Conservation (phyloP, 2,329 filamentous ascomycete genomes). For the Pseudocercospora pini-densiflorae region DNA sequence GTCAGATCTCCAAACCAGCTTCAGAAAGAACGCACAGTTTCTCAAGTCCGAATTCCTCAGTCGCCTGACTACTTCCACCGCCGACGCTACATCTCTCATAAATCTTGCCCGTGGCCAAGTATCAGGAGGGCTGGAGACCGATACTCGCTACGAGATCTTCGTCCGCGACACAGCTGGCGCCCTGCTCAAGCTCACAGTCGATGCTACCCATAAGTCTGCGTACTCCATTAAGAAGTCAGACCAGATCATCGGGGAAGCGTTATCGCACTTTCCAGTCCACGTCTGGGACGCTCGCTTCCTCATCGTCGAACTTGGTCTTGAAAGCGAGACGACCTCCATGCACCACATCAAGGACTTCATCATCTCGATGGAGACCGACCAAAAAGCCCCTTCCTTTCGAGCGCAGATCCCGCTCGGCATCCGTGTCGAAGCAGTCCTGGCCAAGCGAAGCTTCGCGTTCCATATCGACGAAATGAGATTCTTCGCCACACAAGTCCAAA, state of each 20-base stretch:
- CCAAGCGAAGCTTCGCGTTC: slow-evolving; percentile 21
- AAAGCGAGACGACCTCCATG: slow-evolving; percentile 7
- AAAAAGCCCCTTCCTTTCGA: slow-evolving; percentile 19
- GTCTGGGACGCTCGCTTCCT: slow-evolving; percentile 28
- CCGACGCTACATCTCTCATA: slow-evolving; percentile 17
- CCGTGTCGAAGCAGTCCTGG: slow-evolving; percentile 18
- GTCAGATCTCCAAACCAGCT: slow-evolving; percentile 13
- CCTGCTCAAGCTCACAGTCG: slow-evolving; percentile 18
- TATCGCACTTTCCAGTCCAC: slow-evolving; percentile 22
- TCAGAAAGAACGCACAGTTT: slow-evolving; percentile 9
- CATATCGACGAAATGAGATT: slow-evolving; percentile 15
- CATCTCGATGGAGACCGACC: slow-evolving; percentile 21
- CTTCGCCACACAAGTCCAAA: slow-evolving; percentile 19
- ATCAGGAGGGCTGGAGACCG: background rate
- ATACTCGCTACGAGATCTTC: slow-evolving; percentile 16
- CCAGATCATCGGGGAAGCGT: slow-evolving; percentile 16
- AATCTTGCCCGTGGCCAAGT: background rate
- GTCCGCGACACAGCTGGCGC: slow-evolving; percentile 18
- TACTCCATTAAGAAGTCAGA: slow-evolving; percentile 21
- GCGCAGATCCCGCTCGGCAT: slow-evolving; percentile 8
- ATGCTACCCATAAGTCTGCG: slow-evolving; percentile 3
- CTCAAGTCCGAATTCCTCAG: slow-evolving; percentile 21
- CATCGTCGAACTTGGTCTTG: slow-evolving; percentile 16
- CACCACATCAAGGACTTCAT: slow-evolving; percentile 26
- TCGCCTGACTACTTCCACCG: slow-evolving; percentile 20